Percentiles rank a stretch among this genome's conserved stretches.
Conservation (phyloP, 768 basidiomycete species). For the Candolleomyces eurysporus region DNA sequence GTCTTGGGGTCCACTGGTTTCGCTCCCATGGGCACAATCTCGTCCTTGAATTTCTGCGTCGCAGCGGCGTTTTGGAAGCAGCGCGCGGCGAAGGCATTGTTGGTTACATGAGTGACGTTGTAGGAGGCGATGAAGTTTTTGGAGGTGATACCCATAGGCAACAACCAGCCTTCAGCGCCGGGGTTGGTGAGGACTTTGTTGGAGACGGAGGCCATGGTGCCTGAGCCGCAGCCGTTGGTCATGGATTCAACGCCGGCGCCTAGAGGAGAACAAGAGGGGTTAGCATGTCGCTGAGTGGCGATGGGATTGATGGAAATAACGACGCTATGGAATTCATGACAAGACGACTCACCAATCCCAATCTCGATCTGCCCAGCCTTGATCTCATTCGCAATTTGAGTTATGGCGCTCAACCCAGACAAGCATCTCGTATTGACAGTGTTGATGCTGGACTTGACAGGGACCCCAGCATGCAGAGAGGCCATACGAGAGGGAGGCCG, state of each 20-base stretch:
- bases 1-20: constrained; percentile 72
- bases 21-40: constrained; percentile 80
- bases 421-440: constrained; percentile 92
- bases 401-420: constrained; percentile 78
- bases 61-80: constrained; percentile 84
- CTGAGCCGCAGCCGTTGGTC: constrained; percentile 72
- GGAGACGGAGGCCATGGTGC: constrained; percentile 51
- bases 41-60: constrained; percentile 77
- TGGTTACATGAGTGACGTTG: constrained; percentile 66
- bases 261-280: constrained; percentile 29
- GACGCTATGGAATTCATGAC: too few species aligned
- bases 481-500: too few species aligned
- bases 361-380: constrained; percentile 84
- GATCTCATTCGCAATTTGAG: constrained; percentile 79
- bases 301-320: background rate
- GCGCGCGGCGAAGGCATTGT: constrained; percentile 81
- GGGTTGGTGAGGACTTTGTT: constrained; percentile 60
- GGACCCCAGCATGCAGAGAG: too few species aligned
- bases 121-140: constrained; percentile 86
- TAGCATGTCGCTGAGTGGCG: background rate
- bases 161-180: constrained; percentile 76
- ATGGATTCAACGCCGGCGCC: constrained; percentile 90
- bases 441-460: too few species aligned
- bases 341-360: constrained; percentile 76
- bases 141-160: constrained; percentile 94